Base-by-base conservation (phyloP, 306 rosid species). In the Dicorynia guianensis region DNA sequence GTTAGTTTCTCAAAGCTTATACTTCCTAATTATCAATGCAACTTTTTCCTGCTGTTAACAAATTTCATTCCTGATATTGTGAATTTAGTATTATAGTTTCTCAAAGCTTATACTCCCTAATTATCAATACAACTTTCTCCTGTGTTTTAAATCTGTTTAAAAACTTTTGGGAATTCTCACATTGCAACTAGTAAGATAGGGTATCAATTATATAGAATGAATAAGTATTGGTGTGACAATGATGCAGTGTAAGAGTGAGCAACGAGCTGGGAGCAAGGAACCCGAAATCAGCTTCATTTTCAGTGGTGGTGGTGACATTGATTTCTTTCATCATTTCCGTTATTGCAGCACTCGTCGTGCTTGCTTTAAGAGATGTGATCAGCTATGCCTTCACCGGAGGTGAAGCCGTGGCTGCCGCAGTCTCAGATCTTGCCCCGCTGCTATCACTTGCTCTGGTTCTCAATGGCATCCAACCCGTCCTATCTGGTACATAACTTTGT, bases 171-270 rank as follows among this genome's bases (percentile, higher is more conserved):
- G 6, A 40, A 40, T 40, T 40, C 44, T 40, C 44, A 6, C 44
- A 40, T 40, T 40, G 44, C 44, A 4, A 5, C 9, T 40, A 1
- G 5, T 9, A 40, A 40, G 48, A 0, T 43, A 43, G 48, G 11
- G 48, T 43, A 10, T 6, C 48, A 10, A 43, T 54, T 5, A 25
- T 11, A 40, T 0, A 3, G 0, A 40, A 40, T 2, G 8, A 40
- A 40, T 6, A 40, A 5, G 18, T 4, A 4, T 34, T 67, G 58
- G 7, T 42, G 2, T 71, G 40, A 58, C 5, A 44, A n/a, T 0
- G 5, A 20, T 66, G 82, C 87, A 93, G 98, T 69, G 98, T 93
- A 79, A 85, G 98, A 86, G 96, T 93, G 60, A 86, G 98, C 83
- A 93, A 93, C 33, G 98, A 93, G 82, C 85, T 93, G 11, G 98